Evolutionary conservation across 2,329 filamentous ascomycete species (phyloP).

Genomic region (Paracorniculantispora psalliotae): DNA sequence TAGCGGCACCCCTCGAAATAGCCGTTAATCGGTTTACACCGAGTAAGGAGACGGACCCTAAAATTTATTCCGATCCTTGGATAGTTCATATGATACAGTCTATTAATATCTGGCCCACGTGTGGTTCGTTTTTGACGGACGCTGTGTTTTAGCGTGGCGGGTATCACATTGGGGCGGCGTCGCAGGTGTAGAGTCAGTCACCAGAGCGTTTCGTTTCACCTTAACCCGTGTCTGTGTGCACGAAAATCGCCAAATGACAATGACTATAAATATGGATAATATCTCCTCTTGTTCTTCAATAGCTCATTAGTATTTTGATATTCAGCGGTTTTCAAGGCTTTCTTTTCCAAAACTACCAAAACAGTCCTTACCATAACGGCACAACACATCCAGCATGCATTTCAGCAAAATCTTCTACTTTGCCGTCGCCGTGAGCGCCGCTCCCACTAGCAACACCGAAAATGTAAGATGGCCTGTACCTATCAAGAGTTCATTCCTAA

Average conservation of each 20-base stretch:
- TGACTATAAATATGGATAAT: not conserved
- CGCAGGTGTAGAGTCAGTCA: too few species aligned
- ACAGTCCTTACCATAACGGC: not conserved
- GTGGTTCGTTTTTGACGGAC: not conserved
- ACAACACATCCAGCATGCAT: not conserved
- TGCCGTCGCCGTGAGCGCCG: not conserved
- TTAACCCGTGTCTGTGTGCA: not conserved
- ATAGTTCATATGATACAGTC: not conserved
- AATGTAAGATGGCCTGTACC: not conserved
- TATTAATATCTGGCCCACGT: not conserved
- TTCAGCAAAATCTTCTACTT: not conserved
- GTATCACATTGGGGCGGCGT: not conserved
- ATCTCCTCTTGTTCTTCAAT: not conserved
- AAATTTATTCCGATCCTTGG: not conserved
- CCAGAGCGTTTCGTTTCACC: not conserved
- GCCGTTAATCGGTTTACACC: not conserved
- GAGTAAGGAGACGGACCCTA: not conserved
- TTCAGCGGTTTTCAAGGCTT: not conserved
- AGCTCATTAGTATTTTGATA: too few species aligned
- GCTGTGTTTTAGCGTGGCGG: not conserved
- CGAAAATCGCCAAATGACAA: not conserved
- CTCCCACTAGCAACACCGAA: not conserved
- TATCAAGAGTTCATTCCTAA: not conserved
- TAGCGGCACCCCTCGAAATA: too few species aligned
- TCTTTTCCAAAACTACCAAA: not conserved